These are phyloP conservation scores for Sphagnum contortum DNA, from an alignment of 225 moss, liverwort and hornwort species.

Conservation along the genomic window DNA sequence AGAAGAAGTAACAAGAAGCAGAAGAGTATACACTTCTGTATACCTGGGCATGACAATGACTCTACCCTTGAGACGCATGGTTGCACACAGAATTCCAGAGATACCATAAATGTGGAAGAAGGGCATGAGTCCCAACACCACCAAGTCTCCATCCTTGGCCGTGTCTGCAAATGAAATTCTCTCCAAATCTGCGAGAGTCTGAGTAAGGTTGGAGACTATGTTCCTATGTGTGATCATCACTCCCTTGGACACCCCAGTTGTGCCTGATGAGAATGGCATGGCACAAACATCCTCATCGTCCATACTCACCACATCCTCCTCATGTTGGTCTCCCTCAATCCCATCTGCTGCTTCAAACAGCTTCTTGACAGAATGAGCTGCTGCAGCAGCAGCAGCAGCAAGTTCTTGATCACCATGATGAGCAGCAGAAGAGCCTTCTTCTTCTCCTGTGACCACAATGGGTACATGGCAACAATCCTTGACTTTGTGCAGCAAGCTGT, in stretches of 20 bases:
- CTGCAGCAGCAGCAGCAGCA: slow-evolving; percentile 18
- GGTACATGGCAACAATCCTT: slow-evolving; percentile 19
- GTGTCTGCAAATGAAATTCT: slow-evolving; percentile 18
- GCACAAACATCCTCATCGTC: slow-evolving; percentile 77
- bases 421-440: too few species aligned
- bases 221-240: slow-evolving; percentile 93
- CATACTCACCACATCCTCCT: slow-evolving; percentile 29
- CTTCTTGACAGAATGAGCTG: slow-evolving; percentile 16
- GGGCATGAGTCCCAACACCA: slow-evolving; percentile 84
- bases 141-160: slow-evolving; percentile 18
- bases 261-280: slow-evolving; percentile 86
- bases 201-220: slow-evolving; percentile 53
- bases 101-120: slow-evolving; percentile 98
- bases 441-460: slow-evolving; percentile 19
- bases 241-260: slow-evolving; percentile 80
- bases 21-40: too few species aligned
- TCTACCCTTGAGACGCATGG: slow-evolving; percentile 66
- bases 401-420: not conserved
- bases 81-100: slow-evolving; percentile 65
- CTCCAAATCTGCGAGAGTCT: slow-evolving; percentile 50
- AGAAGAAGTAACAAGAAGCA: too few species aligned
- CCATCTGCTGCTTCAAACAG: slow-evolving; percentile 68
- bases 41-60: slow-evolving; percentile 83
- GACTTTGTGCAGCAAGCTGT: slow-evolving; percentile 33
- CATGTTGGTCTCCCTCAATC: not conserved